Conservation (phyloP, 768 basidiomycete genomes). For the Russula compacta region DNA sequence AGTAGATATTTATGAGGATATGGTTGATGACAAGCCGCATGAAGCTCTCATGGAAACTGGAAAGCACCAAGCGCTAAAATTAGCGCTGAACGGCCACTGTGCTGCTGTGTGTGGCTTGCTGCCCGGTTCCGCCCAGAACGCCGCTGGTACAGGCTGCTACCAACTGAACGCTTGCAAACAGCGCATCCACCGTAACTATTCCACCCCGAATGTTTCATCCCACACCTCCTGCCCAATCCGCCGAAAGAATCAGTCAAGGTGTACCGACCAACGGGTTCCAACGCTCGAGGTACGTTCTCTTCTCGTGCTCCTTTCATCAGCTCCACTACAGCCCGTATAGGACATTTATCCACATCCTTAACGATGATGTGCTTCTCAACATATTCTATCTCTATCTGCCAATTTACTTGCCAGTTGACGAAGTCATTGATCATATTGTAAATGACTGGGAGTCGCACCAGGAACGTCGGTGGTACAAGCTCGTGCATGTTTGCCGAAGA, state of each 20-base stretch:
- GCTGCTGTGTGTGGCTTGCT: too few relatives aligned
- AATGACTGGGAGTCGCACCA: too few relatives aligned
- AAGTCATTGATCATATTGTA: background rate
- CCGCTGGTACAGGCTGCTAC: too few relatives aligned
- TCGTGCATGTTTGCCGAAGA: background rate
- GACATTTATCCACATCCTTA: background rate
- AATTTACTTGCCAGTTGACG: background rate
- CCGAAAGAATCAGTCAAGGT: background rate
- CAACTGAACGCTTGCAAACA: too few relatives aligned
- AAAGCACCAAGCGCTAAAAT: background rate
- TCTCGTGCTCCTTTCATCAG: too few relatives aligned
- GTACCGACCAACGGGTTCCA: background rate
- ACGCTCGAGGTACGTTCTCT: background rate
- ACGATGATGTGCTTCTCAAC: background rate
- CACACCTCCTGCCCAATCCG: background rate
- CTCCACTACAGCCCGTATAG: background rate
- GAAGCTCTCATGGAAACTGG: background rate
- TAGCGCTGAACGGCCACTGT: too few relatives aligned
- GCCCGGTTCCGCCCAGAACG: too few relatives aligned
- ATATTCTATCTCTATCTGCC: background rate
- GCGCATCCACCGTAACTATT: background rate
- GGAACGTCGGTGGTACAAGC: background rate
- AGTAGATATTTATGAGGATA: background rate
- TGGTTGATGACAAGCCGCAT: background rate
- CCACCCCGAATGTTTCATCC: background rate